Percentiles rank a stretch among this genome's conserved stretches.
Conservation (phyloP, 2,329 filamentous ascomycete species). For the Colletotrichum tabaci region DNA sequence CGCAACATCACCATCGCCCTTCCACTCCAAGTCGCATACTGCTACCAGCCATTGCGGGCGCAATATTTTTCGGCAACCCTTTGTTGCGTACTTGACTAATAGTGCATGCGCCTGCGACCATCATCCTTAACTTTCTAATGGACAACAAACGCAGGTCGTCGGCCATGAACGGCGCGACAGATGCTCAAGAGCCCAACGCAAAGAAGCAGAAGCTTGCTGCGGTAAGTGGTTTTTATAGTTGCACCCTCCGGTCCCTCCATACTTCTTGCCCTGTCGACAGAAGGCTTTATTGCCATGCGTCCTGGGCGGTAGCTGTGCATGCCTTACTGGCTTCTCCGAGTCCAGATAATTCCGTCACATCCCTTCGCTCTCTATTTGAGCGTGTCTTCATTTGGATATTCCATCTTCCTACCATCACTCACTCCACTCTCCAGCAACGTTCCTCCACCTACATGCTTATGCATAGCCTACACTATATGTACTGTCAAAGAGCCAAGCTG, state of each 20-base stretch:
- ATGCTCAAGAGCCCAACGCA: conserved; percentile 66
- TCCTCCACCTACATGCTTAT: conserved; percentile 9
- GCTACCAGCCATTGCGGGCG: conserved; percentile 29
- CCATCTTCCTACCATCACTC: conserved; percentile 12
- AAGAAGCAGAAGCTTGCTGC: conserved; percentile 70
- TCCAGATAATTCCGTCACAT: not conserved
- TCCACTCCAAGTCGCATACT: conserved; percentile 7
- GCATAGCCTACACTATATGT: conserved; percentile 27
- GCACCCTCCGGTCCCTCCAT: conserved; percentile 5
- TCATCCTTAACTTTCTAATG: conserved; percentile 54
- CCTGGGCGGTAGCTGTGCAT: conserved; percentile 9
- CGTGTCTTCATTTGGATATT: conserved; percentile 7
- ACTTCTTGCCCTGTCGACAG: conserved; percentile 46
- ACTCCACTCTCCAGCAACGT: conserved; percentile 4
- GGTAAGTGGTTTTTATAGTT: conserved; percentile 54
- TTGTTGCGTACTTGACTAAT: conserved; percentile 3
- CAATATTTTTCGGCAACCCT: not conserved
- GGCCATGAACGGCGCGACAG: conserved; percentile 60
- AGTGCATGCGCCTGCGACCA: conserved; percentile 36
- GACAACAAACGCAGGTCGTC: conserved; percentile 71
- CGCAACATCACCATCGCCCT: conserved; percentile 33
- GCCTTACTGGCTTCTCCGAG: not conserved
- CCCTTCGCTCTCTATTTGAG: not conserved
- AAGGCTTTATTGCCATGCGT: conserved; percentile 1
- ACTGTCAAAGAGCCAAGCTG: conserved; percentile 33